A percentile compares a stretch with the other conserved stretches of the same genome.
Evolutionary conservation across 306 rosid genomes (phyloP).

Genomic region (Heteromeles arbutifolia): DNA sequence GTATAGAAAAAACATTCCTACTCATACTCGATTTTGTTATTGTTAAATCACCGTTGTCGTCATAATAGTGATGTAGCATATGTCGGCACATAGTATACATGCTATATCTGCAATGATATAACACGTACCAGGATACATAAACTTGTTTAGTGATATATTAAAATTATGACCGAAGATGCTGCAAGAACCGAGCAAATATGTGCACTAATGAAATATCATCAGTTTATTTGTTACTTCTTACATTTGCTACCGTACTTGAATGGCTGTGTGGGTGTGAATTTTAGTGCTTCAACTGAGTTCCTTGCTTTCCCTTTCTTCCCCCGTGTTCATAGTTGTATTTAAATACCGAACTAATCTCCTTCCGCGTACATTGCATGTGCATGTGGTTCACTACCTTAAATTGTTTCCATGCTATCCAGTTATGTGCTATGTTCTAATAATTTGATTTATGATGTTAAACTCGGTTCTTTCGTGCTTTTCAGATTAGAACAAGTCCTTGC

Average conservation of each 20-base stretch:
- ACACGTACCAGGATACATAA: neutral
- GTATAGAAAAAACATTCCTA: neutral
- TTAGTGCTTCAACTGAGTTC: neutral
- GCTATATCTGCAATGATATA: neutral
- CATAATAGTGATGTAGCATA: no score
- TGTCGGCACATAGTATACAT: no score
- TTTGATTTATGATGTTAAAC: neutral
- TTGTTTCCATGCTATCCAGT: neutral
- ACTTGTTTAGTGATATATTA: neutral
- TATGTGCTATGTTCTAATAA: neutral
- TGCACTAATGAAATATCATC: neutral
- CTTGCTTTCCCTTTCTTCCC: neutral
- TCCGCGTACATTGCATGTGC: neutral
- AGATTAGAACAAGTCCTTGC: conserved; percentile 68
- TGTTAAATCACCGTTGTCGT: neutral
- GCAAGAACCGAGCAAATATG: neutral
- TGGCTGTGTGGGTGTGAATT: neutral
- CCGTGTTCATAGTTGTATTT: neutral
- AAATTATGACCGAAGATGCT: neutral
- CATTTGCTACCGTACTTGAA: neutral
- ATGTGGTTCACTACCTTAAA: neutral
- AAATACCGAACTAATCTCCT: neutral
- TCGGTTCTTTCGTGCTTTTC: conserved; percentile 2
- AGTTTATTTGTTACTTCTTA: neutral
- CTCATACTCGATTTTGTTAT: neutral